Evolutionary conservation across 768 basidiomycete species (phyloP), one percentile per base, ranked within the genome.

Genomic region (Leccinum subgranulosum): DNA sequence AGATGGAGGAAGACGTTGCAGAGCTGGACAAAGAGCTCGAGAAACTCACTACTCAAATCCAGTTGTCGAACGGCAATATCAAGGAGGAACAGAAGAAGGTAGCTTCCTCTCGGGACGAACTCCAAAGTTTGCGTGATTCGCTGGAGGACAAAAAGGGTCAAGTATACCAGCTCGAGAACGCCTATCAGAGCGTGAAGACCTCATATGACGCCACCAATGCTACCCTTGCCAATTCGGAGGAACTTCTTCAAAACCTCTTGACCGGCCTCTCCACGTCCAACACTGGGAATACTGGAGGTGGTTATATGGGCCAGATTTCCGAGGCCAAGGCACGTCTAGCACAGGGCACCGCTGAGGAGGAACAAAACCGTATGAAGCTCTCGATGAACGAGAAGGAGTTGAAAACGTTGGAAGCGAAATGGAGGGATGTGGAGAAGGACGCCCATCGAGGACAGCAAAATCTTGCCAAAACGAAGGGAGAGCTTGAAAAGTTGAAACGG

Each of bases 241-340:
- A 94, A 64, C 87, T 98, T n/a, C 80, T 98, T 0, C 96, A 98
- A 71, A 92, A 93, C 0, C 84, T 98, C 19, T 79, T 96, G 49
- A 98, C 96, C 0, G 97, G 97, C 46, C 84, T 98, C 10, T 86
- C 94, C 1, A 88, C 90, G 4, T 80, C 76, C 41, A 80, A 81
- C 51, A 73, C 79, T 28, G 84, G 83, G 57, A 85, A 84, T 41
- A 82, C 84, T 17, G 87, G 90, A 9, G 93, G 94, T 3, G 97
- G 97, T 0, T 98, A 98, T 72, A 88, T 98, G 85, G 97, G 94
- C 19, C 95, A 98, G 70, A 83, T 99, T 43, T 90, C 94, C 1
- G 86, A 92, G 14, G 91, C 94, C 0, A 85, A 86, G 64, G 83
- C 83, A 2, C 84, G 85, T 3, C 74, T 88, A 0, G 85, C 93